Evolutionary conservation across 1,139 yeast genomes (phyloP), one percentile per base, ranked within the genome.

Genomic region (Debaryomycetaceae sp.): DNA sequence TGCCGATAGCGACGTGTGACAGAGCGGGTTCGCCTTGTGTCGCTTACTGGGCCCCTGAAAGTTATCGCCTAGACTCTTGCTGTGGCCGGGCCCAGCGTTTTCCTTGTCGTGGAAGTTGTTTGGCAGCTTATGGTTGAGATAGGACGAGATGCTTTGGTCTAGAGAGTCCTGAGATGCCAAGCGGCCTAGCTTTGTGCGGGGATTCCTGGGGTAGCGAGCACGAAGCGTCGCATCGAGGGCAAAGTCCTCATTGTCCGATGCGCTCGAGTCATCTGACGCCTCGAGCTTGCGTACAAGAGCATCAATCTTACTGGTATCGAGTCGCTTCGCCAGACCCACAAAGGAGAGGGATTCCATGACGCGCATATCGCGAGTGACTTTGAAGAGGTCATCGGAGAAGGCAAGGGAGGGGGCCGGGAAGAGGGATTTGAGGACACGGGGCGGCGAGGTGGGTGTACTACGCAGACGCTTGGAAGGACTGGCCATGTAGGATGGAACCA

Each of bases 191-290:
- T 20, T 13, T 14, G 15, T 24, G 14, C 23, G 27, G 13, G 25
- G 28, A 6, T 64, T 66, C 35, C 54, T 57, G 40, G 54, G 58
- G 25, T 62, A 58, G 15, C 69, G 48, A 2, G 73, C 60, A 39
- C 75, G 55, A 27, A 64, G 53, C 39, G 62, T 68, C 37, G 58
- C 67, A 43, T 68, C 75, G 30, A 47, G 31, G 27, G 46, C 52
- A 25, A 30, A 44, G 21, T 47, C 42, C 10, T 33, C 28, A 32
- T 34, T 33, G 26, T 35, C 40, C 10, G 20, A 18, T 10, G 6
- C 8, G 6, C 10, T 10, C 20, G 10, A 18, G 20, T 18, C 20
- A 3, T 29, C 15, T 22, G 18, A 22, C 15, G 23, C 15, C 21
- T 46, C 51, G 30, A 58, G 37, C 12, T 55, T 52, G 30, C 43